phyloP scores from a whole-genome alignment of 352 stramenopile species.

The Hyaloperonospora arabidopsidis region DNA sequence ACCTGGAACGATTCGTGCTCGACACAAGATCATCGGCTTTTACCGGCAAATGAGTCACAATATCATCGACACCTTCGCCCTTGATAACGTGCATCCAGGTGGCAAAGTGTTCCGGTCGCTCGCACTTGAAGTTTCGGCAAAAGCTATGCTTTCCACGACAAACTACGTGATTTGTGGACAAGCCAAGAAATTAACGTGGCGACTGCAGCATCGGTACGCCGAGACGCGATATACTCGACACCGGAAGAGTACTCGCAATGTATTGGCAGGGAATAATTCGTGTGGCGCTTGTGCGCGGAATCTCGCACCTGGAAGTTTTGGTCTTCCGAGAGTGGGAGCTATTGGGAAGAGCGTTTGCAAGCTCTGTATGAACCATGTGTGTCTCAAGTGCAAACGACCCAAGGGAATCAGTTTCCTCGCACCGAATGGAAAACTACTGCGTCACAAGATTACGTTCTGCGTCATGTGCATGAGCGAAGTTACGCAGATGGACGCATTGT shows the following conservation, averaged over 20 bases:
- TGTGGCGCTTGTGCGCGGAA: conserved; percentile 24
- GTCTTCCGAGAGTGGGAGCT: conserved; percentile 12
- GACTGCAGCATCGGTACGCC: conserved; percentile 21
- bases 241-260: conserved; percentile 7
- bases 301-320: conserved; percentile 12
- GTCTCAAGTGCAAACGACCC: conserved; percentile 24
- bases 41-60: conserved; percentile 28
- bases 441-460: conserved; percentile 34
- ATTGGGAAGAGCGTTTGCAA: conserved; percentile 27
- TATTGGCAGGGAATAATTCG: conserved; percentile 2
- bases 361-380: conserved; percentile 26
- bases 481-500: conserved; percentile 24
- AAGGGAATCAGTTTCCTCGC: conserved; percentile 31
- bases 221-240: conserved; percentile 11
- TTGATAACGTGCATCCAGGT: conserved; percentile 21
- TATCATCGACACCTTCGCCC: conserved; percentile 37
- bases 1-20: conserved; percentile 26
- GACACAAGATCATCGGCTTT: conserved; percentile 36
- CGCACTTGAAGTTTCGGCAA: conserved; percentile 17
- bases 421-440: conserved; percentile 21
- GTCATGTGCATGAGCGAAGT: conserved; percentile 31
- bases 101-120: conserved; percentile 22
- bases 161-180: conserved; percentile 35
- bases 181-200: conserved; percentile 34
- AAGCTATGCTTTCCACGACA: conserved; percentile 27